Percentiles rank a stretch among this genome's conserved stretches.
phyloP scores from a whole-genome alignment of 441 rosid genomes.

The Mallotus repandus region DNA sequence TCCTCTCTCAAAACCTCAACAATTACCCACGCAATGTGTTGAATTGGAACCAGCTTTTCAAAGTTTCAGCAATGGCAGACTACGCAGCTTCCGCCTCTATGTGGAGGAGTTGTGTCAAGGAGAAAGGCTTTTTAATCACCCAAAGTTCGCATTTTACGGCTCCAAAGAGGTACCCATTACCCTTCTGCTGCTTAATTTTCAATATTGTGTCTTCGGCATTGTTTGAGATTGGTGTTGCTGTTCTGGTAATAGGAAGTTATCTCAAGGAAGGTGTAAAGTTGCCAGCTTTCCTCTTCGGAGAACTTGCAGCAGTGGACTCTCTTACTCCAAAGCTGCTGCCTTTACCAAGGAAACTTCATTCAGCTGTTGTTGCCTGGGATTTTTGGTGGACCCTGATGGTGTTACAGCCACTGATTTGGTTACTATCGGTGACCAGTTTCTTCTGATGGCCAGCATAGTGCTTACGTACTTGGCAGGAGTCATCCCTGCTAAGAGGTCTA shows the following conservation, averaged over 20 bases:
- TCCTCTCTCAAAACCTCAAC: no score
- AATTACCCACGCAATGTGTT: slow-evolving; percentile 20
- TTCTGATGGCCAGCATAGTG: slow-evolving; percentile 63
- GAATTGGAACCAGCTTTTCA: slow-evolving; percentile 7
- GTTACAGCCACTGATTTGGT: slow-evolving; percentile 51
- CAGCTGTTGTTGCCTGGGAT: slow-evolving; percentile 47
- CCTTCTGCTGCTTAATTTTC: background rate
- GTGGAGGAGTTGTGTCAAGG: slow-evolving; percentile 27
- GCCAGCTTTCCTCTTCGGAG: slow-evolving; percentile 29
- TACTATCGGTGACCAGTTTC: slow-evolving; percentile 66
- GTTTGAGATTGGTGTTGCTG: slow-evolving; percentile 2
- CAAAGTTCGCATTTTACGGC: slow-evolving; percentile 16
- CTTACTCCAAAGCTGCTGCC: slow-evolving; percentile 31
- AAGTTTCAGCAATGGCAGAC: slow-evolving; percentile 44
- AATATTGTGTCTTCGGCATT: background rate
- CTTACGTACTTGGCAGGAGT: slow-evolving; percentile 89
- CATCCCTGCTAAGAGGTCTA: slow-evolving; percentile 49
- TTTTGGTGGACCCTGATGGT: slow-evolving; percentile 53
- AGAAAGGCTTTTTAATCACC: slow-evolving; percentile 22
- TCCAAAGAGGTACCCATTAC: slow-evolving; percentile 28
- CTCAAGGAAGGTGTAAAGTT: slow-evolving; percentile 33
- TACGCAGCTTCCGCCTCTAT: slow-evolving; percentile 36
- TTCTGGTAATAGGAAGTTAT: slow-evolving; percentile 36
- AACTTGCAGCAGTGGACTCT: slow-evolving; percentile 20
- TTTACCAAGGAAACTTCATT: slow-evolving; percentile 28